Conservation (phyloP, 192 early-diverging fungal genomes). For the Kappamyces sp. region DNA sequence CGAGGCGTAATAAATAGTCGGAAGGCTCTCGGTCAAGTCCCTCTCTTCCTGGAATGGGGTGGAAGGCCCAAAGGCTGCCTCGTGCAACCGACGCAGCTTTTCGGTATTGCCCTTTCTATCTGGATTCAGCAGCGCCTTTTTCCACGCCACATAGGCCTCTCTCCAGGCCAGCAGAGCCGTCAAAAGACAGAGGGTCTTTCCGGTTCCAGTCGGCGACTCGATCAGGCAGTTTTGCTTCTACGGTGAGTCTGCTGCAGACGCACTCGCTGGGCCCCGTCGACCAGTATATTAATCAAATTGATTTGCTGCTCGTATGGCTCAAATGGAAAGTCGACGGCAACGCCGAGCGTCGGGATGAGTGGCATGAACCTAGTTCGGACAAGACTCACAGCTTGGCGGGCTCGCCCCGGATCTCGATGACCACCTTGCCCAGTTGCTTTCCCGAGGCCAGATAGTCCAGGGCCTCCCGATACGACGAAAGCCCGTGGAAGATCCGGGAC, state of each 20-base stretch:
- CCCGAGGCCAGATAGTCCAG: too few relatives aligned
- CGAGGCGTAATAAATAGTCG: constrained; percentile 14
- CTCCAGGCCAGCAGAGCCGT: constrained; percentile 67
- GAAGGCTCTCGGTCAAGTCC: not conserved
- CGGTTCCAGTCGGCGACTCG: constrained; percentile 61
- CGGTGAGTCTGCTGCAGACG: too few relatives aligned
- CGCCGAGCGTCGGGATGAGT: too few relatives aligned
- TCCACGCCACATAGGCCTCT: constrained; percentile 30
- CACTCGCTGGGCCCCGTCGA: not conserved
- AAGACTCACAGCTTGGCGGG: not conserved
- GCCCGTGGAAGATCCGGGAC: constrained; percentile 14
- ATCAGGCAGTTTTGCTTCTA: constrained; percentile 55
- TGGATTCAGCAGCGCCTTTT: not conserved
- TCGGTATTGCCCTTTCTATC: not conserved
- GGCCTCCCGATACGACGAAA: not conserved
- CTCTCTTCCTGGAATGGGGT: not conserved
- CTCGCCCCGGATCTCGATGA: not conserved
- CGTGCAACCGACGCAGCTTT: not conserved
- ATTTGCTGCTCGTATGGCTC: constrained; percentile 13
- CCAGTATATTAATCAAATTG: constrained; percentile 4
- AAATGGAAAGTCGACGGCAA: constrained; percentile 5
- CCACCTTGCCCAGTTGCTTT: not conserved
- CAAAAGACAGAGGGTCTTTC: constrained; percentile 69
- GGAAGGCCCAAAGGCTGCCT: not conserved
- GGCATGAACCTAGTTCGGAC: not conserved